Evolutionary conservation across 306 rosid species (phyloP).

Genomic region (Aeschynomene evenia): DNA sequence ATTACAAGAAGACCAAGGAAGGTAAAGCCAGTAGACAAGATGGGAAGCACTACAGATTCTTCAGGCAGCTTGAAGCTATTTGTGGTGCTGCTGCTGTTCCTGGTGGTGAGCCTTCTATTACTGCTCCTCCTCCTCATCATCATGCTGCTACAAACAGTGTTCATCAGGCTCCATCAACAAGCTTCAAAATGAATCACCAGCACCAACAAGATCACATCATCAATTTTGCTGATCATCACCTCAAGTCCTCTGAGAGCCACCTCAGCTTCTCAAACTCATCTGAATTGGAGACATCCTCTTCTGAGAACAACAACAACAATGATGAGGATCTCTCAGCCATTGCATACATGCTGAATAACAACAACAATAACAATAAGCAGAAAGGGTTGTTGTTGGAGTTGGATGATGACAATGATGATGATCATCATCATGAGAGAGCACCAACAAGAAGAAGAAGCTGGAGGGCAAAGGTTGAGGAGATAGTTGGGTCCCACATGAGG

Average conservation of each 20-base stretch:
- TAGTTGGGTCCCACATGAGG: slow-evolving; percentile 58
- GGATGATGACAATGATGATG: not conserved
- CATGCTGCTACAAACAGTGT: not conserved
- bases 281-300: slow-evolving; percentile 66
- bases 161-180: slow-evolving; percentile 35
- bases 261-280: slow-evolving; percentile 61
- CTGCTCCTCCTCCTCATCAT: not conserved
- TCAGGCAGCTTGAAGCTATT: slow-evolving; percentile 79
- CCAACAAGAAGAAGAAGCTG: slow-evolving; percentile 43
- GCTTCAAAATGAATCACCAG: not conserved
- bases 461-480: slow-evolving; percentile 58
- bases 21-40: slow-evolving; percentile 81
- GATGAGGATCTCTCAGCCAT: slow-evolving; percentile 52
- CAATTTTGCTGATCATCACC: not conserved
- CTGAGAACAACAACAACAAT: slow-evolving; percentile 53
- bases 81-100: too few relatives aligned
- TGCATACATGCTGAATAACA: slow-evolving; percentile 42
- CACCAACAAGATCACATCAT: slow-evolving; percentile 12
- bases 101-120: too few relatives aligned
- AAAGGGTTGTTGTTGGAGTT: too few relatives aligned
- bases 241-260: slow-evolving; percentile 40
- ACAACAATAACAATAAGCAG: slow-evolving; percentile 23
- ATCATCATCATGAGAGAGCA: slow-evolving; percentile 13
- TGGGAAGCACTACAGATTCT: slow-evolving; percentile 82
- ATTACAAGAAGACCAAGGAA: slow-evolving; percentile 86